Base-by-base conservation (phyloP, 73 alveolate genomes). In the Paramecium caudatum region DNA sequence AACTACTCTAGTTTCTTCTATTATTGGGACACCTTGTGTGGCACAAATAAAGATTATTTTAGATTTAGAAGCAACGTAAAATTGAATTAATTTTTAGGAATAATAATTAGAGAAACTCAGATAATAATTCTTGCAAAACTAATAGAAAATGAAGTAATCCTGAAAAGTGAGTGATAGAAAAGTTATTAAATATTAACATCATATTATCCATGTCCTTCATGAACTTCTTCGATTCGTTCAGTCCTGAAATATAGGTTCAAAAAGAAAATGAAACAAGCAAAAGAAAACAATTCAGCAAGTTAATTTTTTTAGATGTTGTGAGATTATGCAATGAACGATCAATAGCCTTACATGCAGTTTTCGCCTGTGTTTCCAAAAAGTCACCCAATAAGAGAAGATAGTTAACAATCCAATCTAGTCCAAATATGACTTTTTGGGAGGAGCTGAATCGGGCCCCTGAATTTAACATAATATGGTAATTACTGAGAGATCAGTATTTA, bases 1-100 rank as follows among this genome's bases (percentile, higher is more conserved):
- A 94, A 94, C 85, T 95, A 30, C 70, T 80, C 95, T 16, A 82
- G 93, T 4, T 90, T 93, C 83, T 94, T 95, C 70, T 65, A 78
- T n/a, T 85, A 91, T 88, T 94, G 97, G 96, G 98, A 95, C 46
- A 82, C 95, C 19, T 2, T 94, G 13, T 91, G 63, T 47, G 93
- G 94, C 27, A 85, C 92, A 3, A 94, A 94, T 69, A 91, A 48
- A 47, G 91, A 65, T 6, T 93, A 62, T 45, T 74, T 84, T 50
- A 37, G 46, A 49, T 83, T 65, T 27, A 30, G 49, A 65, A 4
- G 13, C 12, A 55, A 55, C 30, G 45, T 55, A 55, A 19, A 10
- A 1, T 0, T 2, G 9, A 0, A 55, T 55, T 5, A 12, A 55
- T 55, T 55, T 5, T 9, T 19, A 55, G 80, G 70, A 49, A 21